Base-by-base conservation (phyloP, 306 rosid species). In the Crataegus laevigata region DNA sequence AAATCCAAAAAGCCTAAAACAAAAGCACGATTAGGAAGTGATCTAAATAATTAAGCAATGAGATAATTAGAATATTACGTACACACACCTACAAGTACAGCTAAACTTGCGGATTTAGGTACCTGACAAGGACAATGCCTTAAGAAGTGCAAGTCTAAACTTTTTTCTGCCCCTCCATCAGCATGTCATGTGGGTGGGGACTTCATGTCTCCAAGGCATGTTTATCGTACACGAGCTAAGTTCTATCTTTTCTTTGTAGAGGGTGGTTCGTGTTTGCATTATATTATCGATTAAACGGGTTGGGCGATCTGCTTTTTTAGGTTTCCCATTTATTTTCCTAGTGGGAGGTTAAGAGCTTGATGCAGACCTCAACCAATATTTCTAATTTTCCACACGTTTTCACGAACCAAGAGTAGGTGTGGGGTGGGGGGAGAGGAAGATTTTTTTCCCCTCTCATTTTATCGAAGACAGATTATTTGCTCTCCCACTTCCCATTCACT, bases 241-340 rank as follows among this genome's bases (percentile, higher is more conserved):
- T 55, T 36, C 18, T 3, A 9, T 55, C 18, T 40, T 61, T 61
- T 28, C 43, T 55, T 71, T 71, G 57, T 18, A 25, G 67, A 24
- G 8, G 50, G 78, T 67, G 75, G 75, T 68, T 65, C 50, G 30
- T 61, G 78, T 36, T 67, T 36, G 18, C 18, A 65, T 59, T 36
- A 24, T 72, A 38, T 34, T 81, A 28, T 52, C 42, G 50, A 75
- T 66, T 75, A 78, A 72, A 68, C 40, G 68, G 45, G 81, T 79
- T 76, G 34, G 77, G 84, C 61, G 64, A 72, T 79, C 74, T 72
- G 43, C 76, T 43, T 79, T 79, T 64, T 72, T 76, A 72, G 79
- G 84, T 72, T 59, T 75, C 76, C 71, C 77, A 54, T 72, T 68
- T 76, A 83, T 72, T 72, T 83, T 65, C 34, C n/a, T 40, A 47